Evolutionary conservation across 2,329 filamentous ascomycete species (phyloP), one percentile per base, ranked within the genome.

Genomic region (Penicillium fuscoglaucum): DNA sequence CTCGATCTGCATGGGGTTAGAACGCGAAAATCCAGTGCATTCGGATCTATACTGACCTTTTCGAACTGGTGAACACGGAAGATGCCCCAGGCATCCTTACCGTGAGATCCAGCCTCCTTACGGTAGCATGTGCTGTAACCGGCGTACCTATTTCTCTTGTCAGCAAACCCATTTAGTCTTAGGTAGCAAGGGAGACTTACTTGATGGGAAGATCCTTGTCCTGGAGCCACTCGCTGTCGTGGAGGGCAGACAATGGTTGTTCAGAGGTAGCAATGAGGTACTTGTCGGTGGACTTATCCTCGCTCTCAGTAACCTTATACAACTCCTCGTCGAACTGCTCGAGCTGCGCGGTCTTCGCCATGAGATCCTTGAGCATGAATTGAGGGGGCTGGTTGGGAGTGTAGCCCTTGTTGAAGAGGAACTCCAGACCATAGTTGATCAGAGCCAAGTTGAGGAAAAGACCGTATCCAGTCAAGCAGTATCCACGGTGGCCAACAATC

Each of bases 41-140:
- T 33, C 10, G 13, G 26, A 13, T 51, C 12, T 52, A 51, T 40
- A 21, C 69, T 63, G 63, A 86, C 88, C 84, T 96, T 97, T 76
- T 98, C 93, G 71, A 98, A 99, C 76, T 99, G 93, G 76, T 99
- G 95, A 29, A 98, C 93, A 64, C 95, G 89, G 84, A 97, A 99
- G 61, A 98, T 91, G 57, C 95, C 95, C 95, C 95, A 99, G 1
- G 93, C 93, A 74, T 99, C 92, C 73, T 91, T 90, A 31, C 92
- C 89, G 72, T 95, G 93, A 21, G 90, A 88, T 54, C 95, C 95
- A 41, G 95, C 95, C 76, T 99, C 95, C 78, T 96, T 93, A 67
- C 95, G 86, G 82, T 96, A 99, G 77, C 93, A 97, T 31, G 93
- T 96, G 68, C 88, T 93, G 81, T 93, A 97, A 8, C 95, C 95